Evolutionary conservation across 2,329 filamentous ascomycete species (phyloP), one percentile per base, ranked within the genome.

Genomic region (Colletotrichum somersetense): DNA sequence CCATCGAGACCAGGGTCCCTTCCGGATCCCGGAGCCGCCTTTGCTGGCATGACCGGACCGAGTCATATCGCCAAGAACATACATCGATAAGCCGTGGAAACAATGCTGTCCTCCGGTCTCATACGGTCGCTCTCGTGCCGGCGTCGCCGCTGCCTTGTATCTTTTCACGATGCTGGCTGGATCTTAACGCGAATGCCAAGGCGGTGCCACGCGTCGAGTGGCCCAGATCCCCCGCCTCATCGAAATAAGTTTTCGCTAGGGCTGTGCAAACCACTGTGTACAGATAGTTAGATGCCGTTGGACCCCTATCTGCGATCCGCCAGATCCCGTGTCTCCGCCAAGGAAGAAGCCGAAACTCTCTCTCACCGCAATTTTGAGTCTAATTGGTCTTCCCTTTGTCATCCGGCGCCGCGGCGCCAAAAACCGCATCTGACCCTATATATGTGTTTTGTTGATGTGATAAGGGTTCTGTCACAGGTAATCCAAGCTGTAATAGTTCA

Each of bases 41-140:
- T 33, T 23, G 66, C 42, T 12, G 53, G 35, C 52, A 26, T 7
- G 42, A 18, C 26, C 67, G 64, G 68, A 71, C 50, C 50, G 63
- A 71, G 48, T 67, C 57, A 62, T 50, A 56, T 67, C 57, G 68
- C 57, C 44, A 35, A 46, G n/a, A 42, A 55, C 10, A 40, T 55
- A 16, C 10, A 40, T 55, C 10, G 14, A 30, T 11, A 23, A 52
- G 44, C 5, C 42, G 48, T 30, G 48, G 61, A n/a, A 53, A 53
- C 35, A 12, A n/a, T 18, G 7, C 6, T n/a, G 26, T 6, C 14
- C 18, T 48, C 26, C 40, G 44, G 46, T 26, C 38, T 62, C 30
- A 52, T 62, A 46, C 59, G 40, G 38, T 33, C 23, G n/a, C 40
- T 63, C 38, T 63, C 56, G 11, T 26, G 56, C 53, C 56, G 53